Percentiles rank a stretch among this genome's conserved stretches.
These are phyloP conservation scores for Climacium dendroides DNA, from an alignment of 225 moss, liverwort and hornwort species.

Conservation along the genomic window DNA sequence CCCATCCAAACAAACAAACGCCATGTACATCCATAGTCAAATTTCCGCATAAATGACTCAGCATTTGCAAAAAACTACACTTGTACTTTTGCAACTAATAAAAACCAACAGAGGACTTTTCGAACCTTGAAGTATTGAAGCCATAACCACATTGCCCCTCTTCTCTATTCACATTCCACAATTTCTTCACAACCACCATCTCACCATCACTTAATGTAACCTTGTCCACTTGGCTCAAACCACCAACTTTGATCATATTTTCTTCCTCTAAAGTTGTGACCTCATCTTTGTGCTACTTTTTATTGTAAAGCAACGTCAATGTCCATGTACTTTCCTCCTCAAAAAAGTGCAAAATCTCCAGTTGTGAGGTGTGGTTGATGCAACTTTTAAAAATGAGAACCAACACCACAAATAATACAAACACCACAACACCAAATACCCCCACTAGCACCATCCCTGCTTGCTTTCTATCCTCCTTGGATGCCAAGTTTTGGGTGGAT, in stretches of 20 bases:
- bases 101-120: not conserved
- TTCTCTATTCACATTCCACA: not conserved
- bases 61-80: not conserved
- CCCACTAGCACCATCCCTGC: too few species aligned
- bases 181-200: not conserved
- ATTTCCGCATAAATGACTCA: not conserved
- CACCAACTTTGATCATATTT: not conserved
- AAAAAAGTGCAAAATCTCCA: too few species aligned
- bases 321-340: not conserved
- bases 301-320: not conserved
- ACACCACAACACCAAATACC: not conserved
- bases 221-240: not conserved
- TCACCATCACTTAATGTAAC: not conserved
- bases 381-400: not conserved
- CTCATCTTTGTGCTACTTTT: not conserved
- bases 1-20: not conserved
- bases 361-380: fast-evolving
- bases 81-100: not conserved
- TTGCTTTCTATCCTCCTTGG: too few species aligned
- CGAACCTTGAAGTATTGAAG: not conserved
- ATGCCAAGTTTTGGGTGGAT: too few species aligned
- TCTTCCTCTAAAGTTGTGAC: not conserved
- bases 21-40: not conserved
- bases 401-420: not conserved
- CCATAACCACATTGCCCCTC: not conserved